phyloP scores from a whole-genome alignment of 495 filamentous ascomycete genomes.

The Hypoxylon intermedium region DNA sequence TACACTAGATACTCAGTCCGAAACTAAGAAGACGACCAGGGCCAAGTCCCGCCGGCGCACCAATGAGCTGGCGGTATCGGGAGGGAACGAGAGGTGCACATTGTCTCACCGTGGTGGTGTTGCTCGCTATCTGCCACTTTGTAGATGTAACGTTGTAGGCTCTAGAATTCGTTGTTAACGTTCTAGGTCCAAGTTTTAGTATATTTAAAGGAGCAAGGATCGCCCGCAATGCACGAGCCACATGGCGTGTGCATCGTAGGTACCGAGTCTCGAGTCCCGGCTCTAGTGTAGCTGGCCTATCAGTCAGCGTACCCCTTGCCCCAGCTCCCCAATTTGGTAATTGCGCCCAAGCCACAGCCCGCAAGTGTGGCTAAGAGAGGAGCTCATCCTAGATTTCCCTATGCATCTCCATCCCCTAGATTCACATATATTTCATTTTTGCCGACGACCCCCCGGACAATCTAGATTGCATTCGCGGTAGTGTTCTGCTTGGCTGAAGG shows the following conservation, averaged over 20 bases:
- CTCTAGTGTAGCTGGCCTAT: too few species aligned
- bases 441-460: conserved; percentile 11
- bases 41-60: conserved; percentile 6
- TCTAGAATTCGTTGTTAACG: conserved; percentile 24
- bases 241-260: conserved; percentile 35
- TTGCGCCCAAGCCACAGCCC: too few species aligned
- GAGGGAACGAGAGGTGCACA: conserved; percentile 21
- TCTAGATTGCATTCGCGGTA: conserved; percentile 24
- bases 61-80: conserved; percentile 18
- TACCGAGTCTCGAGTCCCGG: too few species aligned
- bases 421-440: conserved; percentile 25
- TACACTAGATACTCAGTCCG: conserved; percentile 12
- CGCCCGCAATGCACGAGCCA: conserved; percentile 33
- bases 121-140: conserved; percentile 29
- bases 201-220: conserved; percentile 37
- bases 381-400: conserved; percentile 8
- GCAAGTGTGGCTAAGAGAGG: neutral
- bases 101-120: conserved; percentile 36
- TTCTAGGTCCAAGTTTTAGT: conserved; percentile 28
- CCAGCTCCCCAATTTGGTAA: too few species aligned
- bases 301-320: too few species aligned
- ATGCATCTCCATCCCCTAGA: conserved; percentile 9
- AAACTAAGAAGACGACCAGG: conserved; percentile 5
- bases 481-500: conserved; percentile 26
- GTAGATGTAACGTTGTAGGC: conserved; percentile 42